phyloP scores from a whole-genome alignment of 2,329 filamentous ascomycete genomes.

The Amauroascus verrucosus region DNA sequence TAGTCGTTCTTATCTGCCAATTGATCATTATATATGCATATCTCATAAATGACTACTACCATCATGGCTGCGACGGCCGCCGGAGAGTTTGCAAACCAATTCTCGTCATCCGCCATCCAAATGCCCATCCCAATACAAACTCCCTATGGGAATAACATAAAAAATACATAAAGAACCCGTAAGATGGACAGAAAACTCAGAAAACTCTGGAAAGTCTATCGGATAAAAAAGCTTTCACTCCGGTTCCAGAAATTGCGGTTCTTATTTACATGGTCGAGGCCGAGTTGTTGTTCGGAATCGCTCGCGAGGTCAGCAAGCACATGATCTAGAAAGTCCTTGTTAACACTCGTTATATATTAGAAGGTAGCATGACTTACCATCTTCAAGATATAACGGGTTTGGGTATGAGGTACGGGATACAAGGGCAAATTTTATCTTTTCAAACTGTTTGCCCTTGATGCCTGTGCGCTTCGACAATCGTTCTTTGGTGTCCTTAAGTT shows the following conservation, averaged over 20 bases:
- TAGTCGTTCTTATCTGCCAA: too few species aligned
- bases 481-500: constrained; percentile 85
- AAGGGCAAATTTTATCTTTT: constrained; percentile 94
- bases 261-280: constrained; percentile 55
- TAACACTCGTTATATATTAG: not conserved
- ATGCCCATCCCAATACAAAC: constrained; percentile 2
- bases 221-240: constrained; percentile 55
- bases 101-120: constrained; percentile 2
- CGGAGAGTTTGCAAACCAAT: not conserved
- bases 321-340: constrained; percentile 29
- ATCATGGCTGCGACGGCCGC: not conserved
- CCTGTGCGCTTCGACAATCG: constrained; percentile 86
- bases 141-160: not conserved
- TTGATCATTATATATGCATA: not conserved
- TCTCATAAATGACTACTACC: not conserved
- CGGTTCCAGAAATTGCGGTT: constrained; percentile 49
- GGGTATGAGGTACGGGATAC: constrained; percentile 61
- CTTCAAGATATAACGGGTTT: constrained; percentile 71
- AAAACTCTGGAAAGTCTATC: constrained; percentile 29
- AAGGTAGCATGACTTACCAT: constrained; percentile 53
- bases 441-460: constrained; percentile 94
- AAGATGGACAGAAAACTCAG: not conserved
- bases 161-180: not conserved
- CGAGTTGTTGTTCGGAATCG: constrained; percentile 66
- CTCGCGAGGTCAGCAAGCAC: constrained; percentile 52